Percentiles rank a stretch among this genome's conserved stretches.
Evolutionary conservation across 345 rosid genomes (phyloP).

Genomic region (Mangifera indica): DNA sequence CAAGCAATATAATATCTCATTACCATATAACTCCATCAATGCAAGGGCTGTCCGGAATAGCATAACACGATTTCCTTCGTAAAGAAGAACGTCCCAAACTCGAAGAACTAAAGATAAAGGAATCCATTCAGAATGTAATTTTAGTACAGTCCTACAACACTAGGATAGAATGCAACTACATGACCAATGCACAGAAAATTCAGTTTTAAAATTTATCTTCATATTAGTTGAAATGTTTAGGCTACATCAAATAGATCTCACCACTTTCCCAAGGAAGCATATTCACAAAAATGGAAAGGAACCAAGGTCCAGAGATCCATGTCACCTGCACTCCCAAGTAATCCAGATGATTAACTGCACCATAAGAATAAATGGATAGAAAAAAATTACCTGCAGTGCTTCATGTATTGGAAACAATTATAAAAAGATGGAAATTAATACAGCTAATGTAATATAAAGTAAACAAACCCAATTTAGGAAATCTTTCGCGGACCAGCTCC

Average conservation of each 20-base stretch:
- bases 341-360: conserved; percentile 99
- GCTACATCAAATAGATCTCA: conserved; percentile 34
- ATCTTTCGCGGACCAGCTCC: conserved; percentile 88
- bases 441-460: conserved; percentile 20
- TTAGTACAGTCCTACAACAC: conserved; percentile 5
- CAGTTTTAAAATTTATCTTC: conserved; percentile 1
- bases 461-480: conserved; percentile 92
- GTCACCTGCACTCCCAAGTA: conserved; percentile 99
- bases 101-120: conserved; percentile 67
- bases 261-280: conserved; percentile 99
- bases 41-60: conserved; percentile 94
- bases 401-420: conserved; percentile 25
- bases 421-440: conserved; percentile 7
- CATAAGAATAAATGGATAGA: conserved; percentile 48
- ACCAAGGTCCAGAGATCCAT: conserved; percentile 97
- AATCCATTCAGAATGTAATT: conserved; percentile 16
- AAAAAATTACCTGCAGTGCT: conserved; percentile 35
- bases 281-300: conserved; percentile 90
- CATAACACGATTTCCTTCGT: conserved; percentile 95
- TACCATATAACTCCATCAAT: conserved; percentile 90
- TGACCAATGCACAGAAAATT: conserved; percentile 1
- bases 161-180: conserved; percentile 3
- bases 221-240: not conserved
- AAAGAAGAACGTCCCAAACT: conserved; percentile 95
- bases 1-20: conserved; percentile 4